phyloP scores from a whole-genome alignment of 495 filamentous ascomycete genomes.

The Tuber borchii region DNA sequence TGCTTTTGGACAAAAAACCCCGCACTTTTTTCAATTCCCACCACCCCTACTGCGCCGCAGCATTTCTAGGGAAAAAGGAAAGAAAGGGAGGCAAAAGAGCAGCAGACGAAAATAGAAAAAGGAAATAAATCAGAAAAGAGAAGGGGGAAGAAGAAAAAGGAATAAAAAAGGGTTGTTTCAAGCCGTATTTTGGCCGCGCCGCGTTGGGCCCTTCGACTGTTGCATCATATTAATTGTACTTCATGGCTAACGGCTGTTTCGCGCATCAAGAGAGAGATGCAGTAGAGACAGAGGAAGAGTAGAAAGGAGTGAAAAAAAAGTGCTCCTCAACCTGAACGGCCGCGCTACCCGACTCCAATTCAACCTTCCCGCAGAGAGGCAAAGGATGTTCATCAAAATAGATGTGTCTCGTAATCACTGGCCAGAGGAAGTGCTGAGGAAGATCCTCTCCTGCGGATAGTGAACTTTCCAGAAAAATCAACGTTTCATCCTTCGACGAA shows the following conservation, averaged over 20 bases:
- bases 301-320: not conserved
- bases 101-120: constrained; percentile 8
- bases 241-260: constrained; percentile 1
- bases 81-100: not conserved
- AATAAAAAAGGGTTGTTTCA: constrained; percentile 6
- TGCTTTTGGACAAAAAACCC: constrained; percentile 16
- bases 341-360: constrained; percentile 5
- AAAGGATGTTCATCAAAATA: not conserved
- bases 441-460: not conserved
- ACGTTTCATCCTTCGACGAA: constrained; percentile 20
- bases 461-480: constrained; percentile 1
- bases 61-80: not conserved
- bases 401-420: constrained; percentile 5
- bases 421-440: not conserved
- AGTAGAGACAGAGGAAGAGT: not conserved
- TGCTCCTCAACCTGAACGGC: not conserved
- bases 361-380: constrained; percentile 1
- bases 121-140: constrained; percentile 20
- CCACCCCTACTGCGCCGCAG: constrained; percentile 28
- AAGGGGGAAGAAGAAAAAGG: constrained; percentile 9
- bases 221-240: constrained; percentile 3
- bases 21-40: constrained; percentile 33
- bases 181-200: constrained; percentile 3
- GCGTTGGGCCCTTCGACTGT: not conserved
- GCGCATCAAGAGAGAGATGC: not conserved